A percentile compares a stretch with the other conserved stretches of the same genome.
These are phyloP conservation scores for Candida khao-thaluensis DNA, from an alignment of 805 yeast species.

Conservation along the genomic window DNA sequence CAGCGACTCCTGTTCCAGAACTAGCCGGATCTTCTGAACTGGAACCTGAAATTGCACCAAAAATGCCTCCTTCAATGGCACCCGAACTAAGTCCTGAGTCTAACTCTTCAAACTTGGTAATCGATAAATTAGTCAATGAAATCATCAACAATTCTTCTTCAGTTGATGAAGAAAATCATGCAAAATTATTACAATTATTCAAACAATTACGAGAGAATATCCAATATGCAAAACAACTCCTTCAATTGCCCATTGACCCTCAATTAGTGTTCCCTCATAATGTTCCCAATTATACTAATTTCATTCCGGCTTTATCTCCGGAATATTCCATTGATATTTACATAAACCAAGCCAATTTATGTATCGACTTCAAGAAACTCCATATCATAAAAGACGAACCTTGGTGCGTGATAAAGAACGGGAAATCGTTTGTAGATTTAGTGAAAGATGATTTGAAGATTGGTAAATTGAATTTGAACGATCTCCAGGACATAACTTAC, in stretches of 20 bases:
- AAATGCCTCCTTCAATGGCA: background rate
- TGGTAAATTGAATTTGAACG: constrained; percentile 18
- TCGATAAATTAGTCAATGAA: background rate
- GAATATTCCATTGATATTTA: constrained; percentile 56
- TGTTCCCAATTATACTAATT: constrained; percentile 33
- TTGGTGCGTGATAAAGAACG: constrained; percentile 48
- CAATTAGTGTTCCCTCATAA: constrained; percentile 58
- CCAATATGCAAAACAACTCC: constrained; percentile 33
- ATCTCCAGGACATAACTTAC: constrained; percentile 15
- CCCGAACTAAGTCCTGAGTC: background rate
- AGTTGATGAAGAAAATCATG: constrained; percentile 12
- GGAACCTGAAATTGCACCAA: background rate
- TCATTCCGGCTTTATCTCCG: constrained; percentile 49
- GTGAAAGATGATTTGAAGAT: constrained; percentile 53
- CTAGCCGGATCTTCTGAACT: no score
- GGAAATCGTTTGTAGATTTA: constrained; percentile 57
- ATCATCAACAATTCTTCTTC: background rate
- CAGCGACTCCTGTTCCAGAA: constrained; percentile 5
- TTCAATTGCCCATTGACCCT: constrained; percentile 47
- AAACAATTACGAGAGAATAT: constrained; percentile 25
- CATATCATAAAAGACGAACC: constrained; percentile 53
- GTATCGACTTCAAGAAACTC: constrained; percentile 57
- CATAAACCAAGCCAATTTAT: constrained; percentile 59
- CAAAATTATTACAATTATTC: constrained; percentile 24
- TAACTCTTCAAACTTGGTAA: background rate